Base-by-base conservation (phyloP, 805 yeast species). In the Starmerella kuoi region DNA sequence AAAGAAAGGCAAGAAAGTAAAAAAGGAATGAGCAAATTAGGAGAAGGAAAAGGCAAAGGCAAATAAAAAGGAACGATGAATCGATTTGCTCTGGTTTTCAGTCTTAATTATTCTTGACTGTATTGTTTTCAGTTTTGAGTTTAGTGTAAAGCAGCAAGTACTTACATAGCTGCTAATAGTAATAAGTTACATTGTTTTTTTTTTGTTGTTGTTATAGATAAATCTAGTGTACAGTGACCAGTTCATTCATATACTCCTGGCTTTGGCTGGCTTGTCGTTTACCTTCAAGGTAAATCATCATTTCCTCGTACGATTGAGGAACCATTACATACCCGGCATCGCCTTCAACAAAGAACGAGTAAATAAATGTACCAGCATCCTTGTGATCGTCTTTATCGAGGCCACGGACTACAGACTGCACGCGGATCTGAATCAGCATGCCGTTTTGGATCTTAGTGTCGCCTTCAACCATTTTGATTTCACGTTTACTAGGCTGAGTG, bases 201-300 rank as follows among this genome's bases (percentile, higher is more conserved):
- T n/a, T n/a, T n/a, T 25, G 28, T 9, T 25, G 14, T 14, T 9
- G 14, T 25, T 25, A 25, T 11, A 17, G n/a, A 18, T 6, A 20
- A 15, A 12, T 1, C 31, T 23, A 44, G 32, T 44, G 44, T 5
- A 22, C 34, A 5, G 38, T 32, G 18, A 36, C 47, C 25, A 44
- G 38, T 25, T 51, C 49, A 21, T 50, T 37, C 18, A 47, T 31
- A 31, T 52, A 51, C 32, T 45, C 52, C 23, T 91, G 87, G 18
- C 94, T 83, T 38, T 79, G 93, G 43, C 69, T 69, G 3, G 94
- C 94, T 61, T 93, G 76, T 66, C 96, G 79, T 63, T 94, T 76
- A 22, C 93, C 96, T 55, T 81, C 87, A 15, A 87, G 71, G 57
- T 80, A 87, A 52, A 76, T 80, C 77, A 87, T 85, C 94, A 86